Conservation (phyloP, 2,329 filamentous ascomycete genomes). For the Drechslerella stenobrocha region DNA sequence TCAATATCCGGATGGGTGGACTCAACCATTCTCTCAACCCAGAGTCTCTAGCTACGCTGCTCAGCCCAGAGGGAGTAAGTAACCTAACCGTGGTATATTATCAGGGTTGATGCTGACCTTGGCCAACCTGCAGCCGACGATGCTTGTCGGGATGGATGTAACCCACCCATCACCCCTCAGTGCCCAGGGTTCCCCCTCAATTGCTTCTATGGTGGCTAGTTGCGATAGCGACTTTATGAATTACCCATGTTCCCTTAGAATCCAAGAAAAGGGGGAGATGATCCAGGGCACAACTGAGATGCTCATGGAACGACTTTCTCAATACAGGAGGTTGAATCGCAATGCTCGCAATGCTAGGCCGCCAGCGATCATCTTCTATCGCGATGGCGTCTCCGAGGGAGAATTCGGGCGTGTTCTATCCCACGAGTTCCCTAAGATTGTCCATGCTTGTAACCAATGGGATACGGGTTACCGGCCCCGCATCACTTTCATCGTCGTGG, state of each 20-base stretch:
- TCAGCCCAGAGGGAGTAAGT: slow-evolving; percentile 63
- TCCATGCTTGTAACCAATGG: slow-evolving; percentile 64
- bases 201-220: slow-evolving; percentile 79
- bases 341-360: slow-evolving; percentile 59
- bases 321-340: slow-evolving; percentile 2
- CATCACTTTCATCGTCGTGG: slow-evolving; percentile 75
- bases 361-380: slow-evolving; percentile 78
- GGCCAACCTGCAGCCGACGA: slow-evolving; percentile 58
- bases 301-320: slow-evolving; percentile 13
- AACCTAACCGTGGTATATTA: neutral
- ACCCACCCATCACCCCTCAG: slow-evolving; percentile 80
- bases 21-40: slow-evolving; percentile 67
- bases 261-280: slow-evolving; percentile 29
- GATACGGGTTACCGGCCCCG: slow-evolving; percentile 59
- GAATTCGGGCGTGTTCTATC: slow-evolving; percentile 73
- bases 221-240: slow-evolving; percentile 70
- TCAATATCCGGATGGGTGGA: slow-evolving; percentile 79
- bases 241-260: slow-evolving; percentile 65
- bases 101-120: neutral
- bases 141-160: slow-evolving; percentile 86
- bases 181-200: slow-evolving; percentile 66
- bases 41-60: slow-evolving; percentile 61
- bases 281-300: slow-evolving; percentile 12
- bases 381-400: slow-evolving; percentile 84
- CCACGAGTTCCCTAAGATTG: slow-evolving; percentile 69